Base-by-base conservation (phyloP, 1,284 basidiomycete genomes). In the Cryptococcus hybrid region DNA sequence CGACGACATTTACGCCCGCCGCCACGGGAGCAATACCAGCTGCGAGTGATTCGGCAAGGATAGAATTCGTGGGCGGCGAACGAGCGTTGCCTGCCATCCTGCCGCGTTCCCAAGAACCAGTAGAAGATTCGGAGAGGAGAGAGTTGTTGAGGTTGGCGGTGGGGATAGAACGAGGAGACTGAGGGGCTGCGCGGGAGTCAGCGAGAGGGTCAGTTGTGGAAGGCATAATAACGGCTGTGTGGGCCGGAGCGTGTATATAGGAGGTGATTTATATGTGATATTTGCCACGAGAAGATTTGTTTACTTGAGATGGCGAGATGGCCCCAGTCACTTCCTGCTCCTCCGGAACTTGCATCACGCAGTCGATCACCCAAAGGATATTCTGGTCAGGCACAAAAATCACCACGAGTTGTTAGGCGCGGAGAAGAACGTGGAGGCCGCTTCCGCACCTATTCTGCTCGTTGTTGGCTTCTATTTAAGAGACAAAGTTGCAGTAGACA, bases 21-120 rank as follows among this genome's bases (percentile, higher is more conserved):
- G 24, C 24, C 24, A 24, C 24, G 24, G 24, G 24, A 24, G 24
- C 24, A 24, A 24, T 24, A 24, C 24, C 24, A 24, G 24, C 24
- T 24, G 24, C 24, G 24, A 24, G 24, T 24, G 24, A 58, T 51
- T 55, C 34, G 50, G 51, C 37, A 12, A 74, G 63, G 12, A 64
- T 24, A 30, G 67, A 65, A 24, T 56, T 49, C 7, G 61, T 55
- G 12, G 70, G 69, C 1, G 75, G 73, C 50, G 65, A 67, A 47
- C 74, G 61, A 6, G 76, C 74, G 58, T 73, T 75, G 36, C 61
- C 53, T 34, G 59, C 43, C 49, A 63, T 57, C 35, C 63, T 62
- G 7, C 76, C 76, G 36, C 73, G 64, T 59, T 78, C 76, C 76
- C 76, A 78, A n/a, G 67, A 62, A 13, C 74, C 76, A 30, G 69